A percentile compares a stretch with the other conserved stretches of the same genome.
These are phyloP conservation scores for Clavariopsis aquatica DNA, from an alignment of 495 filamentous ascomycete species.

Conservation along the genomic window DNA sequence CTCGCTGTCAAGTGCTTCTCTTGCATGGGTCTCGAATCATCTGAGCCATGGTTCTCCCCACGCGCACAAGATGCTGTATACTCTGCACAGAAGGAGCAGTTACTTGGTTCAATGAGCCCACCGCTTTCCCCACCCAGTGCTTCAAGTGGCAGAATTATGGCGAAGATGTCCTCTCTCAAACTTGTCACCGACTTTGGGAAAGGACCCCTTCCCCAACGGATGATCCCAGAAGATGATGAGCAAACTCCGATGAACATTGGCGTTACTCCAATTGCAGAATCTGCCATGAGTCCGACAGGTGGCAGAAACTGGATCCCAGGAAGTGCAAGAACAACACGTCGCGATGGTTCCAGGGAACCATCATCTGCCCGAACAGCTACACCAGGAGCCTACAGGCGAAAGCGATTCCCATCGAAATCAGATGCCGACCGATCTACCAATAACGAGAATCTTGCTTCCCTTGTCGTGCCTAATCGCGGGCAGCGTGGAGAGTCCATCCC, in stretches of 20 bases:
- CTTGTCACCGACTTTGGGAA: conserved; percentile 79
- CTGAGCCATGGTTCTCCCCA: conserved; percentile 83
- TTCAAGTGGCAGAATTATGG: conserved; percentile 41
- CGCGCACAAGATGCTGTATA: conserved; percentile 67
- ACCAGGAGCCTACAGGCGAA: conserved; percentile 66
- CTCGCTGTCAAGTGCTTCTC: conserved; percentile 81
- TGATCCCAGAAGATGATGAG: conserved; percentile 55
- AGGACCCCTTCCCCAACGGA: conserved; percentile 34
- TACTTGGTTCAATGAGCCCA: conserved; percentile 44
- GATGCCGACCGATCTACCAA: conserved; percentile 56
- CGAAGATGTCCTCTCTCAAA: conserved; percentile 84
- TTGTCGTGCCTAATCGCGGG: conserved; percentile 33
- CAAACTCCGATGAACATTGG: conserved; percentile 74
- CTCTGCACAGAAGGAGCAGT: conserved; percentile 45
- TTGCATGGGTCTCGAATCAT: conserved; percentile 47
- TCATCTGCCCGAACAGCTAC: conserved; percentile 73
- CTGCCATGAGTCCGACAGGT: conserved; percentile 57
- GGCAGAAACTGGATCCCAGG: conserved; percentile 48
- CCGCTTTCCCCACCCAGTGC: conserved; percentile 45
- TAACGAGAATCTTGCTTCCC: conserved; percentile 29
- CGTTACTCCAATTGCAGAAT: conserved; percentile 89
- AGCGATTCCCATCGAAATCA: conserved; percentile 79
- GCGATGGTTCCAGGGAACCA: conserved; percentile 58
- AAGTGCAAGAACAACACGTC: conserved; percentile 29
- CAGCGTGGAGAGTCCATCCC: conserved; percentile 22